phyloP scores from a whole-genome alignment of 768 basidiomycete genomes.

The Panaeolus cyanescens region DNA sequence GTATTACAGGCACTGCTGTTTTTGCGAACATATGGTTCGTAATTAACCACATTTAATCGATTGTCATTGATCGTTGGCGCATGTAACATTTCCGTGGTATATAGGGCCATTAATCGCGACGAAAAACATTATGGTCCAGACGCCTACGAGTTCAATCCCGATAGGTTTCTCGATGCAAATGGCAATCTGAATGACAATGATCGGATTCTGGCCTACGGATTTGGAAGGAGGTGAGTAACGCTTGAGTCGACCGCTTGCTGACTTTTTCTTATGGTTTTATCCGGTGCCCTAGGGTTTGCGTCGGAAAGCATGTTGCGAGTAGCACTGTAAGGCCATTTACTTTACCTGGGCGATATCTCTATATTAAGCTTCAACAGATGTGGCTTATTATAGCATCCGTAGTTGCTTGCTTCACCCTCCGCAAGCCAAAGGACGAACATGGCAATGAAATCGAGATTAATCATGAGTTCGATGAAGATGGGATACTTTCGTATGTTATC shows the following conservation, averaged over 20 bases:
- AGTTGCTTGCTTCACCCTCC: conserved; percentile 21
- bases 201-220: conserved; percentile 7
- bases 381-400: conserved; percentile 26
- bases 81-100: no score
- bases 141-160: conserved; percentile 24
- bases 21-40: conserved; percentile 12
- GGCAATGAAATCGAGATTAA: conserved; percentile 14
- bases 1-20: conserved; percentile 8
- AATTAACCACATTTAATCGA: neutral
- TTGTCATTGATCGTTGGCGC: neutral
- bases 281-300: conserved; percentile 12
- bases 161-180: conserved; percentile 19
- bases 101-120: conserved; percentile 23
- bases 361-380: conserved; percentile 4
- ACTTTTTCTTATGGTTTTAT: neutral
- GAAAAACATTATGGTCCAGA: conserved; percentile 17
- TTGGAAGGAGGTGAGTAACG: conserved; percentile 19
- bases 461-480: conserved; percentile 14
- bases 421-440: conserved; percentile 18
- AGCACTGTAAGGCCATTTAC: conserved; percentile 9
- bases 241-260: no score
- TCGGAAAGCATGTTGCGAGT: conserved; percentile 18
- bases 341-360: no score
- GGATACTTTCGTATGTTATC: conserved; percentile 5
- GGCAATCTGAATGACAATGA: conserved; percentile 10